Base-by-base conservation (phyloP, 306 rosid genomes). In the Vigna radiata region DNA sequence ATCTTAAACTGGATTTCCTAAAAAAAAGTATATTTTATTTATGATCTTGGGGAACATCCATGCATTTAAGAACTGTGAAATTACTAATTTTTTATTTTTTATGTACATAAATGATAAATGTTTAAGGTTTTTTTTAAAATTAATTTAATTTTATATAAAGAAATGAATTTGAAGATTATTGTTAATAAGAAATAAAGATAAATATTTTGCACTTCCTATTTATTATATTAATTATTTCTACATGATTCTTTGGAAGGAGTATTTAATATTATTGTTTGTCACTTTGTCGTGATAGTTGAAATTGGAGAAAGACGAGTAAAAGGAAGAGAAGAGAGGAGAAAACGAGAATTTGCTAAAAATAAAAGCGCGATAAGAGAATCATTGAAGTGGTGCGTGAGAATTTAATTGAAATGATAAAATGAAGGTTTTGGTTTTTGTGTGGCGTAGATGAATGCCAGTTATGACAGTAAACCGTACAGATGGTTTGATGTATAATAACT, bases 401-500 rank as follows among this genome's bases (percentile, higher is more conserved):
- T 5, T 56, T 41, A 29, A 8, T 41, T 9, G 44, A 27, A 59
- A 0, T n/a, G 68, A 75, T 17, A 75, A 75, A 11, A 48, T 75
- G 55, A 17, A 47, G 79, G 73, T n/a, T 23, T 23, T 0, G 52
- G 5, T 27, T 58, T 60, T 54, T 68, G 72, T 81, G 81, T 69
- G 78, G 81, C 69, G 77, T 81, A 75, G 43, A 68, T 59, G 66
- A 72, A 21, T 81, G 81, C 70, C 85, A 75, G 46, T 11, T 2
- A 60, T 69, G 81, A 52, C 81, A 76, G 77, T 60, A 61, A 75
- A 61, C 23, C 53, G 77, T 75, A 75, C 53, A 75, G 36, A 80
- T 31, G 8, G 50, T 80, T 73, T 53, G 43, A 65, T 64, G 11
- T 16, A 68, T 55, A 68, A 68, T 68, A 67, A 77, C 41, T 77